Evolutionary conservation across 2,329 filamentous ascomycete genomes (phyloP), one percentile per base, ranked within the genome.

Genomic region (Intubia oerlemansii): DNA sequence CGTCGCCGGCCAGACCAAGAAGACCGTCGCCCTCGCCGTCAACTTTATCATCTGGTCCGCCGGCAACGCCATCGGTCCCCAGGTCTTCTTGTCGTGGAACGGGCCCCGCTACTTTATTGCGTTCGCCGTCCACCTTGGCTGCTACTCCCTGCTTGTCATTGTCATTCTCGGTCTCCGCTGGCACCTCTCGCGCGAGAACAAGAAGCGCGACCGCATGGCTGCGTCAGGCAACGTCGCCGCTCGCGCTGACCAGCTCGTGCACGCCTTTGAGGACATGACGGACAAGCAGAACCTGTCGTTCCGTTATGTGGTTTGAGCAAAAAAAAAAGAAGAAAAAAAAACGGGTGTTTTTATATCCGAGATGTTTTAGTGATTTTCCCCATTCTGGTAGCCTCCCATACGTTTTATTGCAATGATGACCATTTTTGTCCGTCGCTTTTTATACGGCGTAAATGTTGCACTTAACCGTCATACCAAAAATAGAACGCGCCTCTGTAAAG

Each of bases 1-100:
- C 41, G 54, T 78, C 8, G 75, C 67, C 16, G 75, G 75, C 0
- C 70, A 76, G 39, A 80, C 74, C 2, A 81, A 81, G 51, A 79
- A 78, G 45, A 60, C 62, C 1, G 59, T 71, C 8, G 67, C 65
- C 6, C 62, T 79, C 4, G 69, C 73, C 5, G 59, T 66, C 38
- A 78, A 75, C 46, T 79, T 80, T 42, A 57, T 78, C 36, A 60
- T 66, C 24, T 79, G 72, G 72, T 61, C 66, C 13, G 58, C 29
- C 16, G 32, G 32, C 25, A 36, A 38, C 19, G 31, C 32, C 24
- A 24, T 35, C 56, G 62, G 66, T 1, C 68, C 70, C 1, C 69
- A 75, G 41, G 65, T 74, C 1, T 76, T 75, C 48, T 54, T 69
- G 7, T 48, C 51, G 12, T 52, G 53, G 41, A 66, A 79, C 41